A percentile compares a stretch with the other conserved stretches of the same genome.
phyloP scores from a whole-genome alignment of 2,329 filamentous ascomycete species.

The Epichloe coenophiala region DNA sequence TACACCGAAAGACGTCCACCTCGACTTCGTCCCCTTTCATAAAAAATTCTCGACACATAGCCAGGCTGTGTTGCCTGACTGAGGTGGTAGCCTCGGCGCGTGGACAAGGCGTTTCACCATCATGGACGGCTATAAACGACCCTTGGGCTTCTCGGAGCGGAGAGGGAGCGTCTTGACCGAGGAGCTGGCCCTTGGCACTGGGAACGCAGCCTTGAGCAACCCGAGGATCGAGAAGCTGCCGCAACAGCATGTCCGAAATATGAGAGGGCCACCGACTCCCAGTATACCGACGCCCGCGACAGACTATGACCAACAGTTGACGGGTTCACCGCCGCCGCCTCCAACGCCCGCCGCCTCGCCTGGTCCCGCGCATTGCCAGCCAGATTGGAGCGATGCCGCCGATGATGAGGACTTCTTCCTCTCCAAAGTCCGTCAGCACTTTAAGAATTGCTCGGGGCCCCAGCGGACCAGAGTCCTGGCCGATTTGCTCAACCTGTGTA shows the following conservation, averaged over 20 bases:
- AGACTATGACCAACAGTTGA: conserved; percentile 48
- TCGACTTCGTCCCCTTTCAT: not conserved
- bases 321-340: conserved; percentile 48
- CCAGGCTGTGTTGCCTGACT: not conserved
- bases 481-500: conserved; percentile 84
- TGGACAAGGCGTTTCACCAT: not conserved
- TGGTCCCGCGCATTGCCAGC: conserved; percentile 45
- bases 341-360: conserved; percentile 54
- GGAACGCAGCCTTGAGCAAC: conserved; percentile 29
- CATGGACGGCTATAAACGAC: conserved; percentile 28
- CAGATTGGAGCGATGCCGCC: conserved; percentile 64
- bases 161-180: conserved; percentile 45
- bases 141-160: conserved; percentile 47
- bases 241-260: conserved; percentile 24
- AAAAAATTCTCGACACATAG: not conserved
- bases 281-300: conserved; percentile 52
- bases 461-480: conserved; percentile 73
- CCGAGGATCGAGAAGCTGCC: conserved; percentile 36
- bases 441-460: conserved; percentile 60
- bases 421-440: conserved; percentile 65
- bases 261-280: conserved; percentile 48
- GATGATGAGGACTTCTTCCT: conserved; percentile 76
- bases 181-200: conserved; percentile 41
- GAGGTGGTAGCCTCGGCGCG: not conserved
- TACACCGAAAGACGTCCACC: not conserved